These are phyloP conservation scores for Scytalidium lignicola DNA, from an alignment of 2,329 filamentous ascomycete genomes.

Conservation along the genomic window DNA sequence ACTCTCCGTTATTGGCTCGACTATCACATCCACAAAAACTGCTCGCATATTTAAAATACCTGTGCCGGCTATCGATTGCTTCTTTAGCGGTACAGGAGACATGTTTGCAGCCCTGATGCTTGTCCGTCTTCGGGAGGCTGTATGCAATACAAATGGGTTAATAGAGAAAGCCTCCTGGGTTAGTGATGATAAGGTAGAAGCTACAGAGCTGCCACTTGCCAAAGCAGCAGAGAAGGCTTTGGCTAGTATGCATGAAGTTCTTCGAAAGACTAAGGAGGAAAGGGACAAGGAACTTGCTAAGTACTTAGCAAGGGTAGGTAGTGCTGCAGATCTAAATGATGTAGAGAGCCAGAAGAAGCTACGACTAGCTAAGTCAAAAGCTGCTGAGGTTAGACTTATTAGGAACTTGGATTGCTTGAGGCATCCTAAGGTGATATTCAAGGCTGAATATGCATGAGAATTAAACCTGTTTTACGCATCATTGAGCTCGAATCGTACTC, in stretches of 20 bases:
- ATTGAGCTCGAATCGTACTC: not conserved
- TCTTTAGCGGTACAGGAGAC: slow-evolving; percentile 94
- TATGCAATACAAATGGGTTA: slow-evolving; percentile 44
- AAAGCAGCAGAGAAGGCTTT: slow-evolving; percentile 80
- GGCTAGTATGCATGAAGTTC: slow-evolving; percentile 85
- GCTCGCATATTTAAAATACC: slow-evolving; percentile 85
- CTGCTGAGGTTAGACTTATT: slow-evolving; percentile 82
- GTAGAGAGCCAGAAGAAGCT: slow-evolving; percentile 30
- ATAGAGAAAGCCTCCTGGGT: slow-evolving; percentile 62
- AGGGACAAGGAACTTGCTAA: slow-evolving; percentile 60
- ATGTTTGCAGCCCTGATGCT: slow-evolving; percentile 96
- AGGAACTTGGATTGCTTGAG: slow-evolving; percentile 66
- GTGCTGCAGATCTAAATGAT: slow-evolving; percentile 33
- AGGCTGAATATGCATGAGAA: slow-evolving; percentile 35
- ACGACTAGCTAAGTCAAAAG: slow-evolving; percentile 70
- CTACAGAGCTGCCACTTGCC: slow-evolving; percentile 74
- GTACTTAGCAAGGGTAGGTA: slow-evolving; percentile 40
- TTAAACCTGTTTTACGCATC: not conserved
- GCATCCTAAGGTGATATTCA: slow-evolving; percentile 59
- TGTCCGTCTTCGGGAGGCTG: slow-evolving; percentile 80
- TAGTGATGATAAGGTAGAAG: slow-evolving; percentile 64
- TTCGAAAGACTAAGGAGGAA: slow-evolving; percentile 60
- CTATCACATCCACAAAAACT: slow-evolving; percentile 55
- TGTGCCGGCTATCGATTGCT: slow-evolving; percentile 83
- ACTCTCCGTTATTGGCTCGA: slow-evolving; percentile 73